Evolutionary conservation across 169 alveolate species (phyloP), one percentile per base, ranked within the genome.

Genomic region (Theileria luwenshuni): DNA sequence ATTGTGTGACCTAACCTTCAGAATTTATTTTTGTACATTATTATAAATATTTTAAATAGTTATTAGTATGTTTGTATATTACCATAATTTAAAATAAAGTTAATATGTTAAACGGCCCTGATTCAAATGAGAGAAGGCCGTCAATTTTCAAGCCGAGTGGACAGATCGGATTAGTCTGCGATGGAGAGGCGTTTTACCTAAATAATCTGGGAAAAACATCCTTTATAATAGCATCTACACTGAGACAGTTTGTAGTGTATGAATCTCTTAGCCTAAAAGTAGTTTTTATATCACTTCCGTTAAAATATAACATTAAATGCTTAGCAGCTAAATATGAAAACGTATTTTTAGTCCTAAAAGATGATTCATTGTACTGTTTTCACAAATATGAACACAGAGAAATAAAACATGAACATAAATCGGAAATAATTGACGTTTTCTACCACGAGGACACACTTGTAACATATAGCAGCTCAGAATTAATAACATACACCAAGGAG

Each of bases 101-200:
- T 41, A 69, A 45, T 41, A 79, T 79, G 86, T 79, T 71, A 74
- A 60, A 72, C 19, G 65, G 19, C 25, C 25, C 27, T 1, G 45
- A 15, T 13, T 51, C 35, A 13, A 30, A 8, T 30, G 54, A 47
- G 6, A 58, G 77, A 42, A 79, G 83, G 63, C n/a, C 77, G 21
- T 79, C 86, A 48, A 58, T 79, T n/a, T 79, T 79, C 69, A 49
- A 64, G 3, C 86, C 86, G 1, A 13, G 72, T 19, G 86, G 86
- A 21, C 86, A 79, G 71, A 41, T 79, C 0, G 86, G 86, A 28
- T 62, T 72, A 25, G 70, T 79, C 48, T 65, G 86, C 42, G 83
- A 73, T 48, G 86, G 81, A 35, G 51, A 74, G 21, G 60, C 61
- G 21, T 65, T 63, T 28, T 70, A 72, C 71, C 63, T 79, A 33